These are phyloP conservation scores for Aspergillus steynii DNA, from an alignment of 495 filamentous ascomycete species.

Conservation along the genomic window DNA sequence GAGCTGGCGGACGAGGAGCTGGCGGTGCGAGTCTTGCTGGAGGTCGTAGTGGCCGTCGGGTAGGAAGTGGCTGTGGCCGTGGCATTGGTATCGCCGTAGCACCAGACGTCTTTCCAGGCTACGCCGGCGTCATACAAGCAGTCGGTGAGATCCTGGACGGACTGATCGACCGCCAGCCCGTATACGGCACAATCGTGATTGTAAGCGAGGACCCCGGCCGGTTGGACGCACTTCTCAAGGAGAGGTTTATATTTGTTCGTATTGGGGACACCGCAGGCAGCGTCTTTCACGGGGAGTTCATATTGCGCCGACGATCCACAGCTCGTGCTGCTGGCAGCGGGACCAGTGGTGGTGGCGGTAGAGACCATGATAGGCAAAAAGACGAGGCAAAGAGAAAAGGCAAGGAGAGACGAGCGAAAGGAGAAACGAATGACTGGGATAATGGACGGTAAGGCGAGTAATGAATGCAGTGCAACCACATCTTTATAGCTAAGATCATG, in stretches of 20 bases:
- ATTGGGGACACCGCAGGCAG: conserved; percentile 21
- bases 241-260: conserved; percentile 12
- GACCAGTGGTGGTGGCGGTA: conserved; percentile 5
- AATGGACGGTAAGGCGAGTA: neutral
- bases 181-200: conserved; percentile 45
- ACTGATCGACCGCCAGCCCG: conserved; percentile 17
- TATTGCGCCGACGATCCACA: conserved; percentile 17
- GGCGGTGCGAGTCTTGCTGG: neutral
- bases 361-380: conserved; percentile 1
- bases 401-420: neutral
- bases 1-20: neutral
- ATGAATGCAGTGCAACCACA: too few relatives aligned
- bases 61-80: conserved; percentile 24
- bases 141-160: conserved; percentile 23
- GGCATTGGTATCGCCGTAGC: conserved; percentile 25
- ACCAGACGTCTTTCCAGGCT: conserved; percentile 29
- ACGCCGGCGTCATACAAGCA: conserved; percentile 28
- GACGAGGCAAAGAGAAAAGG: neutral
- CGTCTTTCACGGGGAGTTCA: conserved; percentile 23
- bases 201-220: conserved; percentile 17
- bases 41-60: neutral
- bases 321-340: conserved; percentile 6
- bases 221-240: conserved; percentile 15
- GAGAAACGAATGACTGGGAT: neutral
- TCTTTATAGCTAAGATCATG: neutral